Conservation (phyloP, 495 filamentous ascomycete genomes). For the Trichoderma gamsii region DNA sequence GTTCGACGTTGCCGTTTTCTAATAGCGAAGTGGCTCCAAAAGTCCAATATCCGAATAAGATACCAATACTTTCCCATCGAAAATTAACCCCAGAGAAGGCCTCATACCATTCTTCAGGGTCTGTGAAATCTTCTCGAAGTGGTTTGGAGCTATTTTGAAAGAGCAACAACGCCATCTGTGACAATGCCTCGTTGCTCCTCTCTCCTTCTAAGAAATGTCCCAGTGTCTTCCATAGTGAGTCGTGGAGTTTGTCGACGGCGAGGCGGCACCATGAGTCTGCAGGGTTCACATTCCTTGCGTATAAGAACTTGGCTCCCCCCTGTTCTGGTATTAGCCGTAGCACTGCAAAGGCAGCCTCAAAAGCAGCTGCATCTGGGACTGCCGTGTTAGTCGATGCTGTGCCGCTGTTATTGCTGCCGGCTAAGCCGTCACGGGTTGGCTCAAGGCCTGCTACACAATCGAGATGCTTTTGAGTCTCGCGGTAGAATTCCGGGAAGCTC, state of each 20-base stretch:
- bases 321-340: not conserved
- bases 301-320: not conserved
- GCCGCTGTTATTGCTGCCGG: not conserved
- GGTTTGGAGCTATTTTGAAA: not conserved
- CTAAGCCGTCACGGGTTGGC: not conserved
- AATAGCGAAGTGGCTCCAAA: not conserved
- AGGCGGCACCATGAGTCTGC: not conserved
- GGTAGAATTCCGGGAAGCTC: not conserved
- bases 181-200: not conserved
- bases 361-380: not conserved
- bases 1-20: conserved; percentile 1
- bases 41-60: not conserved
- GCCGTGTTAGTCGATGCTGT: not conserved
- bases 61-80: not conserved
- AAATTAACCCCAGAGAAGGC: not conserved
- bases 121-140: not conserved
- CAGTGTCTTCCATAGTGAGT: not conserved
- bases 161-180: not conserved
- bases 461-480: conserved; percentile 7
- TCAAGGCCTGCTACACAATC: not conserved
- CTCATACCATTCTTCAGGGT: not conserved
- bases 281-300: not conserved
- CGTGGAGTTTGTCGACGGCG: not conserved
- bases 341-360: not conserved
- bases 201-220: conserved; percentile 1